A percentile compares a stretch with the other conserved stretches of the same genome.
Evolutionary conservation across 2,329 filamentous ascomycete genomes (phyloP).

Genomic region (Cephalotrichum gorgonifer): DNA sequence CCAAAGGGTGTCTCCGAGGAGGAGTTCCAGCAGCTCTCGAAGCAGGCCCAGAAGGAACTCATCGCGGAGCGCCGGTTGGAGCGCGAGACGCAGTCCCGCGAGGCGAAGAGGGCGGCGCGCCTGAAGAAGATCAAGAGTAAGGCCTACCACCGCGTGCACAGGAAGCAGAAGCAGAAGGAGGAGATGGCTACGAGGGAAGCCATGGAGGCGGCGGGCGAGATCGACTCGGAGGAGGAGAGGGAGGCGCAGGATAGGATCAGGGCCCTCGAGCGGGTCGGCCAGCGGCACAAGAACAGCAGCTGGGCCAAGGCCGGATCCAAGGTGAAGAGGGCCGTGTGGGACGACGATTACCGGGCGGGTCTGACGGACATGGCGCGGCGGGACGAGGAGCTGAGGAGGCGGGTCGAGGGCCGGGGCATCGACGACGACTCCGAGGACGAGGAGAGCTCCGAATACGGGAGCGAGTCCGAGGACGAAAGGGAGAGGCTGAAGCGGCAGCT

Average conservation of each 20-base stretch:
- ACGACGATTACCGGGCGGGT: slow-evolving; percentile 71
- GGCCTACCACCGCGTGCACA: slow-evolving; percentile 82
- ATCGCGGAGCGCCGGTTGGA: slow-evolving; percentile 67
- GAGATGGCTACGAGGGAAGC: slow-evolving; percentile 41
- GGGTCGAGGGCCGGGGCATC: slow-evolving; percentile 57
- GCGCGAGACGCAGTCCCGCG: slow-evolving; percentile 76
- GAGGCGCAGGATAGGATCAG: slow-evolving; percentile 60
- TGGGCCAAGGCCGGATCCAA: slow-evolving; percentile 82
- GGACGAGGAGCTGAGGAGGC: slow-evolving; percentile 70
- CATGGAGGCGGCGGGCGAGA: slow-evolving; percentile 45
- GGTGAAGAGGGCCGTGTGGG: slow-evolving; percentile 73
- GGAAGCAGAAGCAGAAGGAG: slow-evolving; percentile 55
- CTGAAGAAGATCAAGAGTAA: slow-evolving; percentile 99
- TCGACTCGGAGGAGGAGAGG: slow-evolving; percentile 55
- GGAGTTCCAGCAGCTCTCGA: slow-evolving; percentile 60
- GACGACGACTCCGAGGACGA: slow-evolving; percentile 47
- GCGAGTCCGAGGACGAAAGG: slow-evolving; percentile 30
- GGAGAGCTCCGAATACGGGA: slow-evolving; percentile 38
- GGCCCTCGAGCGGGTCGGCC: slow-evolving; percentile 76
- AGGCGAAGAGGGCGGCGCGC: slow-evolving; percentile 78
- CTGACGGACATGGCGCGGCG: slow-evolving; percentile 72
- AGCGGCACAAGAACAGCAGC: slow-evolving; percentile 78
- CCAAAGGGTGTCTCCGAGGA: slow-evolving; percentile 56
- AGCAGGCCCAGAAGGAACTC: slow-evolving; percentile 62
- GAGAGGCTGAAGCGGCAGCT: slow-evolving; percentile 35